Evolutionary conservation across 768 basidiomycete genomes (phyloP), one percentile per base, ranked within the genome.

Genomic region (Chlorophyllum brunneum): DNA sequence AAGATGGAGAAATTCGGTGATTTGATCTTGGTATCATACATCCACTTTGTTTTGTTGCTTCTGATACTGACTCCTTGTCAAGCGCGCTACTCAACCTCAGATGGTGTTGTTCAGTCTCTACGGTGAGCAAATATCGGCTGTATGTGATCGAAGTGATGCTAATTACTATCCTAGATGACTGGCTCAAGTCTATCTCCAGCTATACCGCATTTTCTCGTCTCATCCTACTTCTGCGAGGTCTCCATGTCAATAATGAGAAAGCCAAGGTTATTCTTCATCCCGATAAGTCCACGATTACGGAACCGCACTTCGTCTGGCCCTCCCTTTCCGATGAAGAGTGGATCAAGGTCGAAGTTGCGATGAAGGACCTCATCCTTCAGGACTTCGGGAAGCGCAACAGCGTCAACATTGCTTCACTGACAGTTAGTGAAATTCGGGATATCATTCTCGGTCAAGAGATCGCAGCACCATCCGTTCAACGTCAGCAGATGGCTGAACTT

Each of bases 1-100:
- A 98, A 98, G 78, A 95, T 98, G 88, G 97, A 99, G 80, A 98
- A 98, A 71, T 98, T 99, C 60, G 97, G 97, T 73, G 97, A 99
- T 67, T 75, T 99, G 56, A 98, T 98, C 58, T 67, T 98, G 66
- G 86, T 86, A 64, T 46, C 85, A 64, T 48, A 77, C 27, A 16
- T 53, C 29, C 11, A 18, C 20, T 48, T 38, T 7, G 13, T 24
- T 33, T 2, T 38, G 36, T 33, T 49, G 29, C 37, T 38, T 2
- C 51, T 48, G 34, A 37, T 48, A 20, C 59, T 60, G 33, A 53
- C 34, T 54, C 47, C 50, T 50, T 55, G 9, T 57, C 11, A 56
- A 88, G 85, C 89, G 94, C 54, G 94, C 95, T 24, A 98, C 91
- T 11, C 95, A 99, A 76, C 95, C 95, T 3, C 95, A 98, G 65